Evolutionary conservation across 1,139 yeast species (phyloP).

Genomic region (Komagataea norvegica): DNA sequence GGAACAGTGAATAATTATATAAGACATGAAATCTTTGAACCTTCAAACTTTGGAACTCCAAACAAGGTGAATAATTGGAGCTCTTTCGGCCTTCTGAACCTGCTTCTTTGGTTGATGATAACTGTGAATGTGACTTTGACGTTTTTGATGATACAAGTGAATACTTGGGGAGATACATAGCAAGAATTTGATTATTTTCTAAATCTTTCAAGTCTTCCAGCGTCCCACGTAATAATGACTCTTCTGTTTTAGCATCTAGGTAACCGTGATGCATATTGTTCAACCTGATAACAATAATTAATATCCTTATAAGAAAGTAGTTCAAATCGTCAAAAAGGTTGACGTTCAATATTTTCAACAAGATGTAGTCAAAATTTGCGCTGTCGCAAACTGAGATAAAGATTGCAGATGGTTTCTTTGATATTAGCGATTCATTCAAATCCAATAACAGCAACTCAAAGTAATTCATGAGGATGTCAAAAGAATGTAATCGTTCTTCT

Average conservation of each 20-base stretch:
- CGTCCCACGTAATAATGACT: conserved; percentile 6
- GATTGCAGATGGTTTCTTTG: conserved; percentile 10
- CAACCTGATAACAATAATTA: conserved; percentile 17
- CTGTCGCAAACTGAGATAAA: conserved; percentile 1
- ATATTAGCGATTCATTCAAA: conserved; percentile 17
- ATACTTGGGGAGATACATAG: conserved; percentile 16
- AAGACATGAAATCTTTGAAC: conserved; percentile 17
- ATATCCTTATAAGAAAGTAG: conserved; percentile 17
- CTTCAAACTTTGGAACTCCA: conserved; percentile 14
- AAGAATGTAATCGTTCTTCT: conserved; percentile 16
- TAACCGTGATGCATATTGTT: conserved; percentile 18
- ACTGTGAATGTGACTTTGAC: too few relatives aligned
- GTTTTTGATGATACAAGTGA: too few relatives aligned
- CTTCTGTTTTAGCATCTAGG: conserved; percentile 2
- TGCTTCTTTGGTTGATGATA: conserved; percentile 5
- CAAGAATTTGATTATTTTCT: conserved; percentile 19
- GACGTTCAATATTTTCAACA: conserved; percentile 16
- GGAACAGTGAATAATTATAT: conserved; percentile 17
- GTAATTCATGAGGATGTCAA: conserved; percentile 19
- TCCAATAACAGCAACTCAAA: conserved; percentile 21
- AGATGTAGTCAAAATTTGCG: conserved; percentile 12
- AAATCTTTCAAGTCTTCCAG: conserved; percentile 16
- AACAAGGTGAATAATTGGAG: not conserved
- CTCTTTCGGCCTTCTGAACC: not conserved
- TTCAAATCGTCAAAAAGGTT: conserved; percentile 23